Conservation (phyloP, 169 alveolate species). For the Fabrea salina region DNA sequence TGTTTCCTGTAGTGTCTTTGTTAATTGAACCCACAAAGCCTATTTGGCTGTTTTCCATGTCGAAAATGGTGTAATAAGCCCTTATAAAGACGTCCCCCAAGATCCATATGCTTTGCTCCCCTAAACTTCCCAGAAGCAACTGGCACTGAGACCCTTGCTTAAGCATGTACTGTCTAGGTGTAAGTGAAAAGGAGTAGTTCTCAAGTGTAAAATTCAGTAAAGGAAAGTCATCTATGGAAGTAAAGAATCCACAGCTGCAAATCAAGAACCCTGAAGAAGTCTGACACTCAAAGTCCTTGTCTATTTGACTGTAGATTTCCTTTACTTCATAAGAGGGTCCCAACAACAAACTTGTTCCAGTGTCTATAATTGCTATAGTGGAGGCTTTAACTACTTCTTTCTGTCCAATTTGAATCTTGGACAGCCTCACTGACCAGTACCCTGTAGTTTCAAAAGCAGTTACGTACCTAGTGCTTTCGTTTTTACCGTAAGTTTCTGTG, state of each 20-base stretch:
- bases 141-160: neutral
- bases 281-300: neutral
- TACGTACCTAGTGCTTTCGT: neutral
- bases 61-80: constrained; percentile 31
- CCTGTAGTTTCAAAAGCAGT: neutral
- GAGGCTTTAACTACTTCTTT: neutral
- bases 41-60: neutral
- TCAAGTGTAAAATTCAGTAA: neutral
- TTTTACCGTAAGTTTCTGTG: neutral
- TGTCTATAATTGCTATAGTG: constrained; percentile 1
- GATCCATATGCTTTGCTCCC: neutral
- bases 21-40: constrained; percentile 26
- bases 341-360: constrained; percentile 31
- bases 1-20: neutral
- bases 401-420: neutral
- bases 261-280: neutral
- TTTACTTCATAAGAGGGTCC: constrained; percentile 22
- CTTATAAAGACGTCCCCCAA: constrained; percentile 36
- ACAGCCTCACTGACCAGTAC: constrained; percentile 6
- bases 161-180: constrained; percentile 16
- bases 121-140: neutral
- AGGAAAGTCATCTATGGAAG: constrained; percentile 17
- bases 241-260: neutral
- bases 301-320: neutral
- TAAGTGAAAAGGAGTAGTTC: neutral